Base-by-base conservation (phyloP, 371 early-diverging fungal species). In the Zopfochytrium polystomum region DNA sequence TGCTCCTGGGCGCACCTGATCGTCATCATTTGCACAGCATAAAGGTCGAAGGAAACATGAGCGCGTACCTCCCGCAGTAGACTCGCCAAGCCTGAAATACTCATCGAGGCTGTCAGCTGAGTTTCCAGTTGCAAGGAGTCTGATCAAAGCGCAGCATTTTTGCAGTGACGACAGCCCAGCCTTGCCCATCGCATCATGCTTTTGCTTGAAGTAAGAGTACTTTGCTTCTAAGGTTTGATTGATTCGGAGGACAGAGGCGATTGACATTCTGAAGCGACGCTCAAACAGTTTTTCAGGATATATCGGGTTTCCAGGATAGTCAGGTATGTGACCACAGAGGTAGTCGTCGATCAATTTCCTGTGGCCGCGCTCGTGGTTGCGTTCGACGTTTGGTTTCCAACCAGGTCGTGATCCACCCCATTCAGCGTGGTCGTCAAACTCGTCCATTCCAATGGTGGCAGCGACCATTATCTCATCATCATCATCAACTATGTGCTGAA, bases 81-180 rank as follows among this genome's bases (percentile, higher is more conserved):
- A n/a, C 30, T 57, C 46, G 11, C 23, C 55, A 31, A 55, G n/a
- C 23, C 42, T 18, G 13, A 55, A n/a, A 47, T 57, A 57, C 25
- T 59, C 59, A 26, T 59, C 59, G 9, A 50, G 30, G 3, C 31
- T 11, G 22, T 59, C 59, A 9, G 59, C 33, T n/a, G 59, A 2
- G 27, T 23, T 22, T 5, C 59, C 59, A 27, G 49, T 51, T 13
- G 50, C 51, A 4, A 59, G 50, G 15, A 59, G 26, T 3, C 51
- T 26, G 18, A 51, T 20, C 9, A 51, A 49, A 3, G 59, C 59
- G 26, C 35, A 26, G 50, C 26, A 7, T 25, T 59, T 59, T 26
- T 59, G 59, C 52, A 51, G 27, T 23, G 22, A 23, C 4, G 52
- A 27, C 29, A 51, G 31, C 29, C 52, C 52, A 15, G 30, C 15